phyloP scores from a whole-genome alignment of 2,329 filamentous ascomycete genomes.

The Penicillium corylophilum region DNA sequence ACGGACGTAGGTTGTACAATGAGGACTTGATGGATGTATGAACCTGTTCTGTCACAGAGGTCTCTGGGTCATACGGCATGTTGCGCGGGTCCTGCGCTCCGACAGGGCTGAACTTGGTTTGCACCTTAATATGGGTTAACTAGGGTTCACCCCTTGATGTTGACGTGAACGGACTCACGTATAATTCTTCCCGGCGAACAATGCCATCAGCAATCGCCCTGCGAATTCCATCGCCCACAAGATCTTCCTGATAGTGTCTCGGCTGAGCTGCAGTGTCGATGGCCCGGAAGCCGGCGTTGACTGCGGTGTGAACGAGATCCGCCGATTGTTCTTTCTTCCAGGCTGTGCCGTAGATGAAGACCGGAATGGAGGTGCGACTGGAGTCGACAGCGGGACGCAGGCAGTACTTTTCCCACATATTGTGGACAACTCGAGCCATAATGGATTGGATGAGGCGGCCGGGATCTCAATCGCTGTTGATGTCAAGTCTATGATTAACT shows the following conservation, averaged over 20 bases:
- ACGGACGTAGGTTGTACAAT: constrained; percentile 57
- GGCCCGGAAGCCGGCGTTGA: constrained; percentile 67
- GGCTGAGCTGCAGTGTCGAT: constrained; percentile 79
- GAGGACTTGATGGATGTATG: constrained; percentile 66
- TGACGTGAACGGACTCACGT: constrained; percentile 48
- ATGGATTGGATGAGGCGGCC: not conserved
- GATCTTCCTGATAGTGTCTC: constrained; percentile 71
- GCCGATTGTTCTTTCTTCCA: constrained; percentile 74
- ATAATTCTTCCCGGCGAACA: constrained; percentile 61
- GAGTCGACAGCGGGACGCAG: constrained; percentile 27
- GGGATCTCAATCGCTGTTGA: not conserved
- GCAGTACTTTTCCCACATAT: constrained; percentile 33
- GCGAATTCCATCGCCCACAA: constrained; percentile 67
- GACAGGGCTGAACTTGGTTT: constrained; percentile 78
- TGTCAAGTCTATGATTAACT: not conserved
- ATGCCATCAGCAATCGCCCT: constrained; percentile 59
- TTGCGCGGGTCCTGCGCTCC: constrained; percentile 60
- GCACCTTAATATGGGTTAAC: constrained; percentile 52
- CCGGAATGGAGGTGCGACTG: constrained; percentile 34
- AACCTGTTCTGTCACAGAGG: constrained; percentile 64
- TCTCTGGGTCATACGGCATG: constrained; percentile 62
- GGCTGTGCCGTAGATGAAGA: constrained; percentile 75
- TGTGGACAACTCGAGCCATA: constrained; percentile 25
- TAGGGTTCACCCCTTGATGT: not conserved
- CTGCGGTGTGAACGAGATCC: constrained; percentile 65